Conservation (phyloP, 2,329 filamentous ascomycete species). For the Exophiala alcalophila region DNA sequence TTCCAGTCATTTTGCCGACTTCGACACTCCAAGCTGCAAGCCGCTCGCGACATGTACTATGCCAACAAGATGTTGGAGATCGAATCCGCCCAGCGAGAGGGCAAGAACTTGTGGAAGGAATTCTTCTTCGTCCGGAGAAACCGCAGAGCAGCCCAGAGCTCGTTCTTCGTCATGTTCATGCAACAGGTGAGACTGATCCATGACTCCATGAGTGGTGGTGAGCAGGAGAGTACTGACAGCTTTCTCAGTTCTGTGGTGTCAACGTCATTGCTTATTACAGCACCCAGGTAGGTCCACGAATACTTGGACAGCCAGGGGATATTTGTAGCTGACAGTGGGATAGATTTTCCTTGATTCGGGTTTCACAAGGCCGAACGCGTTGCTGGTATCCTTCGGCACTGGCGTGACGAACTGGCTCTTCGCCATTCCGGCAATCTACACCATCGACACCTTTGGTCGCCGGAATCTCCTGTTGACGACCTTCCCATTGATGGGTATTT, state of each 20-base stretch:
- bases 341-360: slow-evolving; percentile 60
- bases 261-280: slow-evolving; percentile 65
- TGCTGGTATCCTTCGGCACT: slow-evolving; percentile 61
- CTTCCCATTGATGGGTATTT: slow-evolving; percentile 58
- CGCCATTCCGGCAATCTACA: slow-evolving; percentile 61
- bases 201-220: background rate
- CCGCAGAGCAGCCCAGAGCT: slow-evolving; percentile 56
- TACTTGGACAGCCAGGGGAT: no score
- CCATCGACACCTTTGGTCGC: slow-evolving; percentile 64
- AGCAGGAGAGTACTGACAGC: background rate
- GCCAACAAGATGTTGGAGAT: slow-evolving; percentile 59
- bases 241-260: slow-evolving; percentile 44
- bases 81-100: slow-evolving; percentile 53
- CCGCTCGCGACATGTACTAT: slow-evolving; percentile 57
- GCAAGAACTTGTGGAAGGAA: slow-evolving; percentile 53
- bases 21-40: slow-evolving; percentile 52
- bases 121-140: slow-evolving; percentile 62
- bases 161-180: slow-evolving; percentile 64
- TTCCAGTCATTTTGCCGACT: slow-evolving; percentile 50
- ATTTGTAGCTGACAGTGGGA: no score
- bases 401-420: slow-evolving; percentile 66
- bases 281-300: no score
- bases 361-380: slow-evolving; percentile 51
- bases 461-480: slow-evolving; percentile 61
- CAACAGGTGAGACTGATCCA: no score